phyloP scores from a whole-genome alignment of 2,329 filamentous ascomycete species.

The Ceratocystis variospora region DNA sequence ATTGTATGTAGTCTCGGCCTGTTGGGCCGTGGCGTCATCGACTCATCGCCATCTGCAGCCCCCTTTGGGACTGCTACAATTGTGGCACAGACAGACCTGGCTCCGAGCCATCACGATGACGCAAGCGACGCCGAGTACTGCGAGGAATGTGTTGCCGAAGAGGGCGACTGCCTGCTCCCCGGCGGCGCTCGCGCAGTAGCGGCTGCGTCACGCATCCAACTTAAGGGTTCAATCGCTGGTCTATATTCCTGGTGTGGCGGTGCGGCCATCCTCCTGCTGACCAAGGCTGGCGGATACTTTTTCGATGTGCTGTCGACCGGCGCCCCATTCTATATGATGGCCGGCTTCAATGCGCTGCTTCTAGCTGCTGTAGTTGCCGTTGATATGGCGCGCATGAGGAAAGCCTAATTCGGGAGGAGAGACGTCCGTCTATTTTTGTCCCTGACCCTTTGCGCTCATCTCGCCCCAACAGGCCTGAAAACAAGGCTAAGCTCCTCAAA shows the following conservation, averaged over 20 bases:
- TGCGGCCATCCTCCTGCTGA: conserved; percentile 76
- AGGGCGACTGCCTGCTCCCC: conserved; percentile 5
- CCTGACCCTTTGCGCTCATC: background rate
- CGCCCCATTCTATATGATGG: conserved; percentile 91
- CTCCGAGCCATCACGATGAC: conserved; percentile 29
- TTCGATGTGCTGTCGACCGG: conserved; percentile 65
- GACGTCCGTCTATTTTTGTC: background rate
- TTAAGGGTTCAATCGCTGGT: conserved; percentile 90
- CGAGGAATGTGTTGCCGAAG: conserved; percentile 20
- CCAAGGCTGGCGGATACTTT: conserved; percentile 74
- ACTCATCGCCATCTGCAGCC: background rate
- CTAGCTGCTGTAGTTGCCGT: conserved; percentile 42
- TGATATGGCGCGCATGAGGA: conserved; percentile 31
- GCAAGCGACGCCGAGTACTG: conserved; percentile 28
- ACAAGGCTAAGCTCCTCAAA: too few relatives aligned
- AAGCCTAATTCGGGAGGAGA: background rate
- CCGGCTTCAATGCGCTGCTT: conserved; percentile 65
- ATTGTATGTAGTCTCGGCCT: conserved; percentile 93
- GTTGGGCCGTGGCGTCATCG: conserved; percentile 64
- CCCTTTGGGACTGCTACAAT: background rate
- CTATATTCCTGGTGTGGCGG: conserved; percentile 88
- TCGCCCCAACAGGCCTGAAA: too few relatives aligned
- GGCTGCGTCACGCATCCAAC: conserved; percentile 37
- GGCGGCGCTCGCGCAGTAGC: conserved; percentile 25
- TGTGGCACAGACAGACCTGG: conserved; percentile 17